Evolutionary conservation across 2,329 filamentous ascomycete species (phyloP).

Genomic region (Scedosporium apiospermum): DNA sequence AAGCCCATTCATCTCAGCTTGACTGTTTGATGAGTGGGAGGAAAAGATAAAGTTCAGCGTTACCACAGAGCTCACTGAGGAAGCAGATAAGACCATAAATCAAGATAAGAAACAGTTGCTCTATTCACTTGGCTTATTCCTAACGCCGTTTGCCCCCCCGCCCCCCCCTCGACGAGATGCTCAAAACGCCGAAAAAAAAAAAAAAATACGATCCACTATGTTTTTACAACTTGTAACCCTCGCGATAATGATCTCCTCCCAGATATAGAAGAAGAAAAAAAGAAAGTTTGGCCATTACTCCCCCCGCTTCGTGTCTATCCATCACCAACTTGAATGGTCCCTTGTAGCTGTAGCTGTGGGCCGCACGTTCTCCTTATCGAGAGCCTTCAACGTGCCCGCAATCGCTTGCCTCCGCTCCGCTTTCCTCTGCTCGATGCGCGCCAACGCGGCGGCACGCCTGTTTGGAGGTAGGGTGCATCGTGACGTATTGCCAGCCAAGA

Average conservation of each 20-base stretch:
- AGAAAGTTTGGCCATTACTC: background rate
- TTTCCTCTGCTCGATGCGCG: slow-evolving; percentile 43
- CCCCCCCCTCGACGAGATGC: background rate
- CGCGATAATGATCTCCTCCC: too few relatives aligned
- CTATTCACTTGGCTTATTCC: too few relatives aligned
- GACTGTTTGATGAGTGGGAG: background rate
- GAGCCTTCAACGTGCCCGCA: slow-evolving; percentile 15
- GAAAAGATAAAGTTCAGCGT: background rate
- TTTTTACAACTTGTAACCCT: background rate
- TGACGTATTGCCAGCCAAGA: slow-evolving; percentile 27
- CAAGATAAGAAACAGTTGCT: background rate
- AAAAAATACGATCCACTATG: background rate
- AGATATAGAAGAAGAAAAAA: background rate
- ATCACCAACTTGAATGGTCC: background rate
- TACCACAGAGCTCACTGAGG: background rate
- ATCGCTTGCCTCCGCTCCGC: slow-evolving; percentile 35
- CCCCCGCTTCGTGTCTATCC: background rate
- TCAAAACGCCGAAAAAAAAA: background rate
- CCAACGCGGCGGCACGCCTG: slow-evolving; percentile 43
- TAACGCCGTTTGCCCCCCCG: too few relatives aligned
- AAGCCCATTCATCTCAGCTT: background rate
- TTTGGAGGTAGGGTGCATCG: slow-evolving; percentile 38
- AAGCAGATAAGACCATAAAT: background rate
- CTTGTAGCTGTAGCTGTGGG: slow-evolving; percentile 12
- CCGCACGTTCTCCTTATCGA: slow-evolving; percentile 43